These are phyloP conservation scores for Solanum rostratum DNA, from an alignment of 257 asterid genomes.

Conservation along the genomic window DNA sequence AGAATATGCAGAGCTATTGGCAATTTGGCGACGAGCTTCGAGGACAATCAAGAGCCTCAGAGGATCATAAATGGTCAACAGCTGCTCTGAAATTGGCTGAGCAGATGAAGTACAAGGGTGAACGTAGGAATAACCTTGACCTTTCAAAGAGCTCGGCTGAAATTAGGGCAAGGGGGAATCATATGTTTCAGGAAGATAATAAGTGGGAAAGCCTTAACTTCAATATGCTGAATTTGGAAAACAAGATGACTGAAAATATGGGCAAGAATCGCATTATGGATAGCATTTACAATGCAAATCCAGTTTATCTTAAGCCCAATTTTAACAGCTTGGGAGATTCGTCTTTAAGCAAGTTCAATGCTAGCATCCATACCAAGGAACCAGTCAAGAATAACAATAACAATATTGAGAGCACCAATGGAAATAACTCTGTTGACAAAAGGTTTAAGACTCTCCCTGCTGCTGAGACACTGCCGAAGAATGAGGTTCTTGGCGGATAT, in stretches of 20 bases:
- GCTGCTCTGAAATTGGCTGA: constrained; percentile 85
- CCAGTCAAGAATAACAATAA: constrained; percentile 11
- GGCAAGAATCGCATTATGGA: constrained; percentile 30
- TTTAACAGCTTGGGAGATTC: constrained; percentile 30
- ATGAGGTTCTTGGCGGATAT: constrained; percentile 92
- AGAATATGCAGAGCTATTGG: constrained; percentile 64
- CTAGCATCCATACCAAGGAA: constrained; percentile 41
- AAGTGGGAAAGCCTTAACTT: constrained; percentile 66
- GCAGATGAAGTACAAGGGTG: constrained; percentile 67
- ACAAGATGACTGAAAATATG: constrained; percentile 44
- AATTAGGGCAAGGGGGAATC: constrained; percentile 47
- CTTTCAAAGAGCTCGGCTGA: constrained; percentile 60
- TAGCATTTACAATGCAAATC: constrained; percentile 43
- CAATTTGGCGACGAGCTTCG: constrained; percentile 92
- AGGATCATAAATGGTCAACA: constrained; percentile 81
- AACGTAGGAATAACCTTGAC: constrained; percentile 70
- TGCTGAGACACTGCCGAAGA: constrained; percentile 86
- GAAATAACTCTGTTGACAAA: constrained; percentile 51
- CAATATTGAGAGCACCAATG: constrained; percentile 36
- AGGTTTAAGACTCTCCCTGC: constrained; percentile 96
- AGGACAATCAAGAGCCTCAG: constrained; percentile 69
- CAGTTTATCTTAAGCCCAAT: constrained; percentile 51
- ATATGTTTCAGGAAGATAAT: constrained; percentile 59
- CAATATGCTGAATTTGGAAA: constrained; percentile 64
- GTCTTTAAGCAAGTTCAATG: constrained; percentile 39